Evolutionary conservation across 164 flowering plant species (phyloP).

Genomic region (Aristolochia californica): DNA sequence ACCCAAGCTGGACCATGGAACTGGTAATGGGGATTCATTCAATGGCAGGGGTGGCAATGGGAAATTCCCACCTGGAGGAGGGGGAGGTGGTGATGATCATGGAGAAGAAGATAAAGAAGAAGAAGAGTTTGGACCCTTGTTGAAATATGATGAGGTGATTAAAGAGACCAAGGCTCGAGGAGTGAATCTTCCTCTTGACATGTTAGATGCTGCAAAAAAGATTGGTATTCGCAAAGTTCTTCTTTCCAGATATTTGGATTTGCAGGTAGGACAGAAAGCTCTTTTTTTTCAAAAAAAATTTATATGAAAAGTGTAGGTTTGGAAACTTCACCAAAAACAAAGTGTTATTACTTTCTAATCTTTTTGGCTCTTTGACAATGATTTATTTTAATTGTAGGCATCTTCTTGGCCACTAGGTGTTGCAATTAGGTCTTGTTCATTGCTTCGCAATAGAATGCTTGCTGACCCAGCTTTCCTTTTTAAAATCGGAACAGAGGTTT

Average conservation of each 20-base stretch:
- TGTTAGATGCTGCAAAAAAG: constrained; percentile 65
- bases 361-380: background rate
- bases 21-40: constrained; percentile 10
- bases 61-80: constrained; percentile 24
- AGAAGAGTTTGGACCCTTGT: constrained; percentile 59
- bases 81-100: constrained; percentile 39
- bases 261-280: constrained; percentile 57
- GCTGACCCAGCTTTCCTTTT: constrained; percentile 90
- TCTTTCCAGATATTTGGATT: constrained; percentile 56
- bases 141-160: constrained; percentile 58
- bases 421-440: constrained; percentile 40
- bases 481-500: constrained; percentile 87
- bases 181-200: constrained; percentile 53
- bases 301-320: too few relatives aligned
- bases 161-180: constrained; percentile 46
- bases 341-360: background rate
- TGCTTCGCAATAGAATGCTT: constrained; percentile 84
- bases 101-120: constrained; percentile 39
- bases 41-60: constrained; percentile 40
- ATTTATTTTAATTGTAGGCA: constrained; percentile 30
- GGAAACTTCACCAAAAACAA: background rate
- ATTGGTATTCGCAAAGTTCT: constrained; percentile 48
- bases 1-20: constrained; percentile 10
- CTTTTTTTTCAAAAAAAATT: too few relatives aligned
- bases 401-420: constrained; percentile 57